Percentiles rank a stretch among this genome's conserved stretches.
These are phyloP conservation scores for Oryza nivara DNA, from an alignment of 176 grass and related monocot species.

Conservation along the genomic window DNA sequence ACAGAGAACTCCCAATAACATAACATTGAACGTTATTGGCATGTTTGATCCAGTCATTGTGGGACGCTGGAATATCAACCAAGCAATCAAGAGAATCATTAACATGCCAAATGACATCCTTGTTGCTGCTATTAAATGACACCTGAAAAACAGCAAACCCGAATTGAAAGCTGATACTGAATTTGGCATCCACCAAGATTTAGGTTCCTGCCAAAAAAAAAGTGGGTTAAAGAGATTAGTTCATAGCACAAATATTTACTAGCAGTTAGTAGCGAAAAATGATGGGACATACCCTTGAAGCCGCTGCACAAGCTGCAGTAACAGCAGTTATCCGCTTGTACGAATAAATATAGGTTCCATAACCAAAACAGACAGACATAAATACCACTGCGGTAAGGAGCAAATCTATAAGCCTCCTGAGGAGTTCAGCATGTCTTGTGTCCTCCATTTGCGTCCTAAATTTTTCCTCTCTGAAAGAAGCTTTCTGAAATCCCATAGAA, in stretches of 20 bases:
- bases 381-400: conserved; percentile 76
- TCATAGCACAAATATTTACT: neutral
- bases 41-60: conserved; percentile 61
- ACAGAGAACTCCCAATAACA: conserved; percentile 72
- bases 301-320: conserved; percentile 62
- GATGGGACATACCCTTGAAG: conserved; percentile 54
- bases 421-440: conserved; percentile 58
- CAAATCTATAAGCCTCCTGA: conserved; percentile 78
- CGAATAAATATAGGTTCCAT: conserved; percentile 77
- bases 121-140: conserved; percentile 60
- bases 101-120: conserved; percentile 70
- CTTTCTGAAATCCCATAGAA: conserved; percentile 75
- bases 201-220: conserved; percentile 62
- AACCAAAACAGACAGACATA: conserved; percentile 77
- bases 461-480: conserved; percentile 85
- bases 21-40: conserved; percentile 84
- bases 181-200: conserved; percentile 87
- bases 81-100: conserved; percentile 68
- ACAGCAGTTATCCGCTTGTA: conserved; percentile 74
- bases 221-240: conserved; percentile 12
- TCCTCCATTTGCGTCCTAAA: conserved; percentile 76
- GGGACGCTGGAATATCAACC: conserved; percentile 70
- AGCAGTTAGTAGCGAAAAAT: conserved; percentile 3
- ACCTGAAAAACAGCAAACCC: conserved; percentile 59
- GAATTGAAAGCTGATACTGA: conserved; percentile 71